Base-by-base conservation (phyloP, 106 monocot species). In the Dendrobium chrysotoxum region DNA sequence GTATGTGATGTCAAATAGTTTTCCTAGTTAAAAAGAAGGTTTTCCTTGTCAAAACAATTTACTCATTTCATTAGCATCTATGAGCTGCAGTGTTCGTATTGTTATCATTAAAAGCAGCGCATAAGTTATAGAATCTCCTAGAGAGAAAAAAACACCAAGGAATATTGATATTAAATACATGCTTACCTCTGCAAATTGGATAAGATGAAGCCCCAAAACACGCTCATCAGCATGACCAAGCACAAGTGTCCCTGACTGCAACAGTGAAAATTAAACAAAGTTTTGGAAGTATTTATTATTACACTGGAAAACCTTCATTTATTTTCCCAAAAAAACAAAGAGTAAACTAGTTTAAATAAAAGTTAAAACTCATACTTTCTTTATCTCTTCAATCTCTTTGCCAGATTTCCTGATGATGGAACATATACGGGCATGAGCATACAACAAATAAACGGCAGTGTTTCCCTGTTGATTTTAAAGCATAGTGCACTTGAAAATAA, bases 351-450 rank as follows among this genome's bases (percentile, higher is more conserved):
- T 26, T 40, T 23, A 74, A 54, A 6, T 16, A 74, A 53, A 40
- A 64, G 47, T 75, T 31, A 20, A 44, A 76, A 80, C 41, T 47
- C 78, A 78, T 86, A 98, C 97, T 71, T 86, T 84, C 50, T 90
- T 90, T 46, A 98, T 82, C 38, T 94, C 90, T 58, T 94, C 86
- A 54, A 94, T 81, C 39, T 98, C 91, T 85, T 84, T 92, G 75
- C 89, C 92, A 78, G 94, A 98, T 82, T 91, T 98, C 79, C 86
- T 88, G 78, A 98, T 94, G 57, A 98, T 98, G 21, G 94, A 98
- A 77, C 94, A 92, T 64, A 98, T 98, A 26, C 97, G 94, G 82
- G 97, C 94, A 92, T 98, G 94, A 72, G 97, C 97, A 84, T 98
- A 98, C 79, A 93, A 81, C 58, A 98, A 82, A 86, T 98, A 98